These are phyloP conservation scores for Neurospora sp. DNA, from an alignment of 495 filamentous ascomycete genomes.

Conservation along the genomic window DNA sequence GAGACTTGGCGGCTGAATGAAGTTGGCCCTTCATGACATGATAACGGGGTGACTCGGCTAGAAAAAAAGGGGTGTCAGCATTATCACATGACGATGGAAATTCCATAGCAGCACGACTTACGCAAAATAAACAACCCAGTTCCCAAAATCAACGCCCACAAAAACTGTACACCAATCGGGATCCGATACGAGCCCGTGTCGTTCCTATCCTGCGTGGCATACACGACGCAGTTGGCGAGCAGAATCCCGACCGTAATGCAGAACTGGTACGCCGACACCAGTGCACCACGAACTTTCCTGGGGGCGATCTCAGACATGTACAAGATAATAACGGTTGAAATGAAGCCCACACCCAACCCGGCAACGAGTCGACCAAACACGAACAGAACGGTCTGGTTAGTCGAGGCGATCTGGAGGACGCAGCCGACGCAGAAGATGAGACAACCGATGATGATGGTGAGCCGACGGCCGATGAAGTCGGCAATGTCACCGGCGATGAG, in stretches of 20 bases:
- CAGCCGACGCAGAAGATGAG: constrained; percentile 53
- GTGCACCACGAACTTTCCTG: constrained; percentile 56
- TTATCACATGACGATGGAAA: neutral
- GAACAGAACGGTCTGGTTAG: constrained; percentile 31
- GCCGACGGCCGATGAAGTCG: constrained; percentile 57
- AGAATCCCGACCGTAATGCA: constrained; percentile 66
- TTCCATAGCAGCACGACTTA: constrained; percentile 3
- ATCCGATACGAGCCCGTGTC: constrained; percentile 65
- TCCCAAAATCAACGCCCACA: constrained; percentile 61
- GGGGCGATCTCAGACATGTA: constrained; percentile 65
- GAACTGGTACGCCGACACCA: constrained; percentile 71
- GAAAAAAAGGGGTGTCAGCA: neutral
- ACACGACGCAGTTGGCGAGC: constrained; percentile 61
- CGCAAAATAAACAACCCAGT: constrained; percentile 49
- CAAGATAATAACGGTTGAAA: constrained; percentile 60
- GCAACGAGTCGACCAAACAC: constrained; percentile 59
- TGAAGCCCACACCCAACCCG: constrained; percentile 63
- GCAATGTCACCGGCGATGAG: constrained; percentile 59
- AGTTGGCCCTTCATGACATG: constrained; percentile 63
- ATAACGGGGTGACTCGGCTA: constrained; percentile 68
- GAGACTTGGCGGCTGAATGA: constrained; percentile 48
- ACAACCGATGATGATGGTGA: constrained; percentile 57
- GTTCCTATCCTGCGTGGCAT: constrained; percentile 50
- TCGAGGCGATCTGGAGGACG: constrained; percentile 43
- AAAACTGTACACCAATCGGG: constrained; percentile 57